These are phyloP conservation scores for Phlebopus sp. DNA, from an alignment of 1,284 basidiomycete genomes.

Conservation along the genomic window DNA sequence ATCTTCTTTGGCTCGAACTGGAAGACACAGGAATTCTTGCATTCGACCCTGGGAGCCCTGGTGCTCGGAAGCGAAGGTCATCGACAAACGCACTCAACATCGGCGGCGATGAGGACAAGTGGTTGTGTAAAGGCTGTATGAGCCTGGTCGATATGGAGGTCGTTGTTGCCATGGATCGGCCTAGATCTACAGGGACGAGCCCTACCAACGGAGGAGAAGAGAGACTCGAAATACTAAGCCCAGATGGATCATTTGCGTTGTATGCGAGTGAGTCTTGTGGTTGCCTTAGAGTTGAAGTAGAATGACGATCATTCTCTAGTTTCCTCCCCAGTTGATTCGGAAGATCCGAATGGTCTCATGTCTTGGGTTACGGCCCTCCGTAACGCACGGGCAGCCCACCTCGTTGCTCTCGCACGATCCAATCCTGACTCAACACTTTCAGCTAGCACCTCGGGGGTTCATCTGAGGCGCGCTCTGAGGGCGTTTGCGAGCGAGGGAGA, in stretches of 20 bases:
- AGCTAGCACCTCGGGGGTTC: slow-evolving; percentile 69
- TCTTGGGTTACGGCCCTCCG: slow-evolving; percentile 70
- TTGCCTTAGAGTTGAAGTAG: neutral
- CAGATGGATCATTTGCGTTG: slow-evolving; percentile 74
- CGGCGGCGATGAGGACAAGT: slow-evolving; percentile 44
- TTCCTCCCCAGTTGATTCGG: slow-evolving; percentile 1
- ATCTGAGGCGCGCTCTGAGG: slow-evolving; percentile 67
- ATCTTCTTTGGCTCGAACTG: slow-evolving; percentile 70
- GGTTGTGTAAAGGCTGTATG: slow-evolving; percentile 66
- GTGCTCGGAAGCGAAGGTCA: slow-evolving; percentile 18
- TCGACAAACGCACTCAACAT: slow-evolving; percentile 21
- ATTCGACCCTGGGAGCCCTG: slow-evolving; percentile 16
- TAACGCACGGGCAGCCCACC: slow-evolving; percentile 67
- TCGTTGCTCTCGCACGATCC: slow-evolving; percentile 63
- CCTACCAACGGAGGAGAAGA: slow-evolving; percentile 33
- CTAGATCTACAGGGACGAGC: slow-evolving; percentile 16
- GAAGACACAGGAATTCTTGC: slow-evolving; percentile 30
- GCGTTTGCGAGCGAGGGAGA: slow-evolving; percentile 48
- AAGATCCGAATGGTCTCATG: slow-evolving; percentile 13
- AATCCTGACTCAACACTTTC: slow-evolving; percentile 78
- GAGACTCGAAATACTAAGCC: slow-evolving; percentile 72
- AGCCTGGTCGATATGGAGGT: slow-evolving; percentile 78
- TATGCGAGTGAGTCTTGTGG: slow-evolving; percentile 51
- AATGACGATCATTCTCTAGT: slow-evolving; percentile 4
- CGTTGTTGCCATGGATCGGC: slow-evolving; percentile 48